These are phyloP conservation scores for Pseudogymnoascus sp. DNA, from an alignment of 2,329 filamentous ascomycete species.

Conservation along the genomic window DNA sequence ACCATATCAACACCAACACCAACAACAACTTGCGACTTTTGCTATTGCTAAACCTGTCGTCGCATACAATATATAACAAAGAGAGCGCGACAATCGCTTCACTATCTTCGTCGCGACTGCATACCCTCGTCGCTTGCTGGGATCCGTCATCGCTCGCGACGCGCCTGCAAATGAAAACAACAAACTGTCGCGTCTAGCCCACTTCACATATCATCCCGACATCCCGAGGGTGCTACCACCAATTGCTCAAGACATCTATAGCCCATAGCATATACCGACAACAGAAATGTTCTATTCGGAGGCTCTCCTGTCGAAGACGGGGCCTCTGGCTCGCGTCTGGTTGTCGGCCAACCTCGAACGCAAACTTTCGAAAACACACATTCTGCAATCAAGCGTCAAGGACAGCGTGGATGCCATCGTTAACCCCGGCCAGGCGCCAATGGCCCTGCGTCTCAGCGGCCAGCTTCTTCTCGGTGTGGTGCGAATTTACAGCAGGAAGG, in stretches of 20 bases:
- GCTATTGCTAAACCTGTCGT: neutral
- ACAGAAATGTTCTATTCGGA: slow-evolving; percentile 89
- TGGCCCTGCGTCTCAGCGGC: slow-evolving; percentile 87
- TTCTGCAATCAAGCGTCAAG: slow-evolving; percentile 87
- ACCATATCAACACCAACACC: slow-evolving; percentile 3
- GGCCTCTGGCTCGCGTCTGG: slow-evolving; percentile 95
- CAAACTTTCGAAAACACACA: slow-evolving; percentile 95
- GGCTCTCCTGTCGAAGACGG: slow-evolving; percentile 90
- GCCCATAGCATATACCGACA: slow-evolving; percentile 5
- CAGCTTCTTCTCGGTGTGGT: slow-evolving; percentile 93
- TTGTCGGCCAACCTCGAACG: slow-evolving; percentile 95
- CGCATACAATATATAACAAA: neutral
- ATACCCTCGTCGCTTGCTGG: neutral
- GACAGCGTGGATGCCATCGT: slow-evolving; percentile 95
- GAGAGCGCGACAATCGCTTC: neutral
- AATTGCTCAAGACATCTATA: slow-evolving; percentile 3
- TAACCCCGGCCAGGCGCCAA: slow-evolving; percentile 82
- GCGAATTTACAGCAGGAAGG: slow-evolving; percentile 94
- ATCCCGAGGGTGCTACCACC: slow-evolving; percentile 2
- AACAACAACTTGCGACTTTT: slow-evolving; percentile 4
- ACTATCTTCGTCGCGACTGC: neutral
- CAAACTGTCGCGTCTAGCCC: slow-evolving; percentile 7
- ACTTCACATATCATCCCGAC: slow-evolving; percentile 7
- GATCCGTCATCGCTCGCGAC: neutral
- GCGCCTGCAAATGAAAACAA: slow-evolving; percentile 9